Evolutionary conservation across 2,329 filamentous ascomycete genomes (phyloP), one percentile per base, ranked within the genome.

Genomic region (Nannizziopsis barbatae): DNA sequence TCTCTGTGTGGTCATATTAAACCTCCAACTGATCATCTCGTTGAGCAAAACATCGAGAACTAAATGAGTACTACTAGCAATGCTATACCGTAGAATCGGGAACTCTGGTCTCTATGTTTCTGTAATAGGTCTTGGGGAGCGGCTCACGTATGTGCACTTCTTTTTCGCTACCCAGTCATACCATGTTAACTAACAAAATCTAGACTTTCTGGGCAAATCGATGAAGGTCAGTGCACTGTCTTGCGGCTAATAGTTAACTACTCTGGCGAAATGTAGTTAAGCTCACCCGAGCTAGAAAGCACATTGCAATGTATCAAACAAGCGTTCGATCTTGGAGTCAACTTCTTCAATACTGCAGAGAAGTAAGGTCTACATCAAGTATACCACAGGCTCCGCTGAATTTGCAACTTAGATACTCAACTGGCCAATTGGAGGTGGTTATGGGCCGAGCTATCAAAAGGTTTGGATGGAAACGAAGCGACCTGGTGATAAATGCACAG

Each of bases 101-200:
- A 76, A 76, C 42, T 83, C 81, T 8, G 83, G 84, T 47, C 75
- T 87, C 15, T 79, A 86, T 63, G 81, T 87, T 32, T 87, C 83
- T 40, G 75, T 79, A 43, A 80, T 88, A 54, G 81, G 80, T 1
- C 71, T 87, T 3, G 84, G 69, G 37, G 67, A 66, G 33, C 69
- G 66, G 65, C 53, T 64, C 14, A 63, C 59, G 52, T 65, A 42
- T 14, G 50, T 50, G 20, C 20, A 10, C 32, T 10, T 10, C 3
- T 12, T 17, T 8, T 20, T n/a, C n/a, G n/a, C n/a, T n/a, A n/a
- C 48, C 32, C 10, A 11, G 30, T 12, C 18, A 3, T 9, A 36
- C 12, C 33, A 12, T 14, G 32, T 8, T 6, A 7, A 17, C 11
- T 32, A 17, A 33, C 41, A 49, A 84, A 81, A 1, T 84, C 30